A percentile compares a stretch with the other conserved stretches of the same genome.
phyloP scores from a whole-genome alignment of 108 stramenopile species.

The Cylindrotheca fusiformis region DNA sequence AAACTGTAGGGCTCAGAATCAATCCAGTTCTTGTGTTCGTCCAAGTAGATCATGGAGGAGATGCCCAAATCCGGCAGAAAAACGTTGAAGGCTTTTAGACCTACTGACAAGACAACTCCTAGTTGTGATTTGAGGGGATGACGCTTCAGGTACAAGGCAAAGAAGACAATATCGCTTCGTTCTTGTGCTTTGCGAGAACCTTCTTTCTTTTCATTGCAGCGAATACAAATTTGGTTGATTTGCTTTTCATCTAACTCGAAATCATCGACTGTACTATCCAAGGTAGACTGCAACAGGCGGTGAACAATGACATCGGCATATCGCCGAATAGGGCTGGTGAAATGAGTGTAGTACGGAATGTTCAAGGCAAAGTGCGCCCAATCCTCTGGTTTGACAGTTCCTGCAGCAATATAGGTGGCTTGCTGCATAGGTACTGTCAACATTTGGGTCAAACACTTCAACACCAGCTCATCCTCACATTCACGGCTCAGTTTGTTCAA shows the following conservation, averaged over 20 bases:
- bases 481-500: constrained; percentile 62
- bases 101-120: constrained; percentile 78
- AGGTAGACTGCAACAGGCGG: constrained; percentile 85
- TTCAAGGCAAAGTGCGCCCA: constrained; percentile 94
- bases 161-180: constrained; percentile 79
- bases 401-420: constrained; percentile 91
- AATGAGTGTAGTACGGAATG: constrained; percentile 98
- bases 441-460: constrained; percentile 84
- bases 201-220: constrained; percentile 89
- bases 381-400: constrained; percentile 41
- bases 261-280: constrained; percentile 70
- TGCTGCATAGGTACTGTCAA: constrained; percentile 88
- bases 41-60: constrained; percentile 56
- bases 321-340: constrained; percentile 92
- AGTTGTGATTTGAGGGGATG: constrained; percentile 59
- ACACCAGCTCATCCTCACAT: constrained; percentile 62
- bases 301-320: constrained; percentile 97
- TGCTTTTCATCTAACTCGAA: constrained; percentile 49
- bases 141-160: constrained; percentile 72
- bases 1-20: constrained; percentile 31
- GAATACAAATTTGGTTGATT: constrained; percentile 52
- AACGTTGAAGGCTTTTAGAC: constrained; percentile 80
- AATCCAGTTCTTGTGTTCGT: constrained; percentile 73
- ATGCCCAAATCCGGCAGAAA: constrained; percentile 77
- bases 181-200: constrained; percentile 90